Evolutionary conservation across 1,139 yeast species (phyloP), one percentile per base, ranked within the genome.

Genomic region (Kodamaea fungicola): DNA sequence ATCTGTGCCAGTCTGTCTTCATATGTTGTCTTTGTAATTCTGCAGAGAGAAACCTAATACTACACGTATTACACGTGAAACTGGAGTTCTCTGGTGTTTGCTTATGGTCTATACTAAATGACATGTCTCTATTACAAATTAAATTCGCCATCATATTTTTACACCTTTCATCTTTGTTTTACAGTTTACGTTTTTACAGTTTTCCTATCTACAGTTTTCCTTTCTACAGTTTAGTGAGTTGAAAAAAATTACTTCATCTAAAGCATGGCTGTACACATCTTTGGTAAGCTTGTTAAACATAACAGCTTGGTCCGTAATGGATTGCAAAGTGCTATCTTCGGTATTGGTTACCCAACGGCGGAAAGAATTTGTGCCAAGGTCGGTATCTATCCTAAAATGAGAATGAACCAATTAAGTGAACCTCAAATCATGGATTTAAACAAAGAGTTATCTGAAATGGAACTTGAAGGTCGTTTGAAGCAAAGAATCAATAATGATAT

Each of bases 1-100:
- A 92, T 47, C 95, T 74, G 55, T 89, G 97, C 97, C 97, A 90
- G 44, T 90, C 97, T 1, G 96, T 82, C 57, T 87, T 88, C 97
- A 92, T 92, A 55, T 92, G 98, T 40, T 74, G 71, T 50, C 97
- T 73, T 64, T 92, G 98, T 45, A 79, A 73, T 40, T 83, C 89
- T 5, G 95, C 83, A 12, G 82, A 71, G 12, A 82, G 78, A 54
- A 92, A 92, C 42, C 78, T 78, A 43, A 90, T 73, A 7, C 80
- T 82, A 56, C 98, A 92, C 26, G 96, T 84, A 55, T 88, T 85
- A 61, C 98, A 92, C 4, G 97, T 89, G 52, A 76, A 80, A 7
- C 60, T 46, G 1, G 71, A 54, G 12, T 66, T 57, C 40, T 46
- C 57, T 5, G 72, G 68, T 16, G 52, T 59, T 2, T 69, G 59